phyloP scores from a whole-genome alignment of 2,329 filamentous ascomycete species.

The Hypoxylon sp. region DNA sequence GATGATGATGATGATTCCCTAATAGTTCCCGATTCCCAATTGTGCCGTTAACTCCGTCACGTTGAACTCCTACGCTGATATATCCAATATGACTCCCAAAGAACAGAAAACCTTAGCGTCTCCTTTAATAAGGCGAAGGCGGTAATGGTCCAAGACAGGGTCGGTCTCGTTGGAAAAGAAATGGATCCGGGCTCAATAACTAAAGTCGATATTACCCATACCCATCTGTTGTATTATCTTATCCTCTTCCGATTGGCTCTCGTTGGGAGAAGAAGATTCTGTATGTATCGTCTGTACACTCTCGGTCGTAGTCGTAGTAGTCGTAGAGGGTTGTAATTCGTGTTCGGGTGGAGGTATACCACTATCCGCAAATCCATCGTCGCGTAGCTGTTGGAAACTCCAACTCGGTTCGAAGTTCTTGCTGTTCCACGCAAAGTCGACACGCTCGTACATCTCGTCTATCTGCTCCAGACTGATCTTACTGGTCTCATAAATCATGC shows the following conservation, averaged over 20 bases:
- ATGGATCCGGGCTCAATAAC: conserved; percentile 61
- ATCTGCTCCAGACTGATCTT: conserved; percentile 83
- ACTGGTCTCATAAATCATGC: conserved; percentile 82
- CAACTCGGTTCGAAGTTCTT: conserved; percentile 75
- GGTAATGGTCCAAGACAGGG: conserved; percentile 20
- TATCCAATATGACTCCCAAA: conserved; percentile 48
- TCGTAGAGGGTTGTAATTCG: conserved; percentile 64
- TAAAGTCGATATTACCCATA: conserved; percentile 73
- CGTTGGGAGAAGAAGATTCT: conserved; percentile 52
- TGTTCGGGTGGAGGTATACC: conserved; percentile 64
- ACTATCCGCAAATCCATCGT: conserved; percentile 71
- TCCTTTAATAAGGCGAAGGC: conserved; percentile 28
- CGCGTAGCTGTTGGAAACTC: conserved; percentile 76
- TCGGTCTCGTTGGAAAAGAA: conserved; percentile 22
- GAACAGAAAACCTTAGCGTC: conserved; percentile 38
- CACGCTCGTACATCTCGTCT: conserved; percentile 81
- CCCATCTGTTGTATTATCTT: conserved; percentile 69
- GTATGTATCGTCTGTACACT: conserved; percentile 52
- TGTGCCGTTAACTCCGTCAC: conserved; percentile 44
- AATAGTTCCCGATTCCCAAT: conserved; percentile 6
- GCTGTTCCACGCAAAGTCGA: conserved; percentile 78
- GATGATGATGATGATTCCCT: conserved; percentile 5
- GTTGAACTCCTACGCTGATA: conserved; percentile 53
- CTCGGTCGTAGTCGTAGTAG: conserved; percentile 59
- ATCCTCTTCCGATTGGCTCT: conserved; percentile 59